Conservation (phyloP, 345 rosid species). For the Triadica sebifera region DNA sequence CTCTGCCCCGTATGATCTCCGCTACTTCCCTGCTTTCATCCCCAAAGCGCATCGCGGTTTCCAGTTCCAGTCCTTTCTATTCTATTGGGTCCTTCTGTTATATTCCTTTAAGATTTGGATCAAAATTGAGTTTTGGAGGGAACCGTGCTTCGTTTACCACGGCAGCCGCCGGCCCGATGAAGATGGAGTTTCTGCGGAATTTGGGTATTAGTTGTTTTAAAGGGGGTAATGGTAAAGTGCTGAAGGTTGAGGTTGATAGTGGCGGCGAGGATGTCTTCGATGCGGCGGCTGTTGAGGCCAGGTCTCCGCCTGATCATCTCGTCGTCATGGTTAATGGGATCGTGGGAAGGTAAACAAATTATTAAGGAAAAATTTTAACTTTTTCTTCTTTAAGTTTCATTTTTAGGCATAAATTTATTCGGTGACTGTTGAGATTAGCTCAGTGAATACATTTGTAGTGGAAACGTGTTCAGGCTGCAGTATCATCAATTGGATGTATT, state of each 20-base stretch:
- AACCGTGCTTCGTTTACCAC: not conserved
- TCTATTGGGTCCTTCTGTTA: not conserved
- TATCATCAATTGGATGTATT: not conserved
- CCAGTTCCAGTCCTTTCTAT: conserved; percentile 7
- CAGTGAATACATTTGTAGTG: not conserved
- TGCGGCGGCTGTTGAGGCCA: conserved; percentile 32
- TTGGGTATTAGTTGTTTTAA: conserved; percentile 53
- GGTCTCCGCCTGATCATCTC: conserved; percentile 58
- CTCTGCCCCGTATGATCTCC: conserved; percentile 47
- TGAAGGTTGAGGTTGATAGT: conserved; percentile 55
- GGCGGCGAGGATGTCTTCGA: conserved; percentile 64
- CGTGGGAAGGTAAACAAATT: conserved; percentile 55
- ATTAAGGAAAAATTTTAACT: not conserved
- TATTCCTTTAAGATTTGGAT: not conserved
- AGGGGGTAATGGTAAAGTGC: conserved; percentile 21
- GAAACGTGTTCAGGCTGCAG: not conserved
- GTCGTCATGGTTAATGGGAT: conserved; percentile 87
- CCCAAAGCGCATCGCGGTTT: conserved; percentile 22
- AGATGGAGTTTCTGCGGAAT: conserved; percentile 39
- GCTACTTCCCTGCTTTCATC: conserved; percentile 25
- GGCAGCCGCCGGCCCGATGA: conserved; percentile 18
- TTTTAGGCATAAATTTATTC: not conserved
- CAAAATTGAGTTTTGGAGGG: not conserved
- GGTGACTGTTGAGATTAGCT: not conserved
- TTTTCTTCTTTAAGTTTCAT: not conserved